phyloP scores from a whole-genome alignment of 192 early-diverging fungal genomes.

The Entomortierella parvispora region DNA sequence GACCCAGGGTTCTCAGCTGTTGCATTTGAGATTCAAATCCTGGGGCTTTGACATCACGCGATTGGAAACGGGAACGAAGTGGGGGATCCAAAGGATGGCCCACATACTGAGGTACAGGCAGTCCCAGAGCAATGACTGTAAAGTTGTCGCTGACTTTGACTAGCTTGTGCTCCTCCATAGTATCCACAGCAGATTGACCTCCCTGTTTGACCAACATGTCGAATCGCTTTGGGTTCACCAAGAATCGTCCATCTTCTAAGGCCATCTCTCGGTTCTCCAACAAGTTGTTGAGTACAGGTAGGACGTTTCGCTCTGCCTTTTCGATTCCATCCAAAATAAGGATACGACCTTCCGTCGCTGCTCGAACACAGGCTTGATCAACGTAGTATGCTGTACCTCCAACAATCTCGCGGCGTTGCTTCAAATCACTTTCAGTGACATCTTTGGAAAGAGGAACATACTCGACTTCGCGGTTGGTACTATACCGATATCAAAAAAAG shows the following conservation, averaged over 20 bases:
- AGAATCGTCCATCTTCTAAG: conserved; percentile 82
- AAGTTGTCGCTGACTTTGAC: conserved; percentile 75
- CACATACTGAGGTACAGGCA: conserved; percentile 76
- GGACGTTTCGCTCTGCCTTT: conserved; percentile 86
- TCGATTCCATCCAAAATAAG: conserved; percentile 75
- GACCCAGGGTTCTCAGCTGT: conserved; percentile 56
- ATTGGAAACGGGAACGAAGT: conserved; percentile 82
- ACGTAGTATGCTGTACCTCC: conserved; percentile 70
- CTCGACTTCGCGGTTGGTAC: conserved; percentile 69
- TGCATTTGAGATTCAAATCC: conserved; percentile 61
- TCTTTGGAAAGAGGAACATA: conserved; percentile 79
- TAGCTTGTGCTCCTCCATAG: conserved; percentile 66
- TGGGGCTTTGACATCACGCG: conserved; percentile 68
- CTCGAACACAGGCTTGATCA: conserved; percentile 67
- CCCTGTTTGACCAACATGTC: conserved; percentile 65
- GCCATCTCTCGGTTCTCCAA: conserved; percentile 89
- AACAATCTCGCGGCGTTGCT: conserved; percentile 81
- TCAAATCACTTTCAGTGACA: conserved; percentile 82
- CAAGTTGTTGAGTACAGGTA: conserved; percentile 87
- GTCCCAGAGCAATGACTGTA: conserved; percentile 78
- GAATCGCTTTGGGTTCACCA: conserved; percentile 77
- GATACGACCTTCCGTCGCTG: conserved; percentile 70
- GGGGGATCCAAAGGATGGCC: conserved; percentile 84
- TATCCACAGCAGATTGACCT: conserved; percentile 53
- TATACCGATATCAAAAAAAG: neutral